Percentiles rank a stretch among this genome's conserved stretches.
Conservation (phyloP, 148 eudicot genomes). For the Bassia scoparia region DNA sequence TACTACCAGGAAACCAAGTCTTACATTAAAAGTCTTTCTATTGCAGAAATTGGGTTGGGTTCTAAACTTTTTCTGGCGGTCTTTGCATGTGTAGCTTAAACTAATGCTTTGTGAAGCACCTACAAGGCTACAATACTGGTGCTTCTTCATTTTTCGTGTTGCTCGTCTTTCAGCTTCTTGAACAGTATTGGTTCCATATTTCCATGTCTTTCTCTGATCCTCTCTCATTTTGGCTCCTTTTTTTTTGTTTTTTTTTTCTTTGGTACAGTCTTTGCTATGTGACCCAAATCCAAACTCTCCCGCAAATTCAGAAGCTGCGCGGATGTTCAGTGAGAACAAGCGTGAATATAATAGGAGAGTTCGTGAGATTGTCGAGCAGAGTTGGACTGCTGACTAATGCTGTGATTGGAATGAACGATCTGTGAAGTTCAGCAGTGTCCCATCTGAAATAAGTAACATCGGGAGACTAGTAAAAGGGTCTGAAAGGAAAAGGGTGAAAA, state of each 20-base stretch:
- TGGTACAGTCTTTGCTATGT: slow-evolving; percentile 67
- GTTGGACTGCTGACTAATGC: slow-evolving; percentile 58
- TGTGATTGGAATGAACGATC: slow-evolving; percentile 1
- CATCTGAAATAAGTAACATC: slow-evolving; percentile 19
- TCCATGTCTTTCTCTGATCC: slow-evolving; percentile 1
- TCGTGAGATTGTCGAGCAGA: slow-evolving; percentile 57
- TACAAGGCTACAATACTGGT: too few relatives aligned
- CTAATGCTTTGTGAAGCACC: background rate
- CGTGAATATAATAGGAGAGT: slow-evolving; percentile 70
- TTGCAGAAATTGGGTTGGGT: background rate
- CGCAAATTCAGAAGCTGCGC: slow-evolving; percentile 75
- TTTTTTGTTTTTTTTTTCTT: too few relatives aligned
- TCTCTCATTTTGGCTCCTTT: background rate
- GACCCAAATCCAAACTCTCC: slow-evolving; percentile 78
- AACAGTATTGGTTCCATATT: background rate
- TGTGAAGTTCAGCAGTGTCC: slow-evolving; percentile 7
- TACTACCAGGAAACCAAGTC: too few relatives aligned
- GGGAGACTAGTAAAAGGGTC: slow-evolving; percentile 7
- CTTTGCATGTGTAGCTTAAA: background rate
- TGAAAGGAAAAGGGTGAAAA: slow-evolving; percentile 7
- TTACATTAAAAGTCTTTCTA: background rate
- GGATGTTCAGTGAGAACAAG: slow-evolving; percentile 68
- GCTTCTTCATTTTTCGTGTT: too few relatives aligned
- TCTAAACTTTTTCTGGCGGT: background rate
- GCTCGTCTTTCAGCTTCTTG: background rate